Evolutionary conservation across 2,329 filamentous ascomycete genomes (phyloP).

Genomic region (Pyrenophora teres): DNA sequence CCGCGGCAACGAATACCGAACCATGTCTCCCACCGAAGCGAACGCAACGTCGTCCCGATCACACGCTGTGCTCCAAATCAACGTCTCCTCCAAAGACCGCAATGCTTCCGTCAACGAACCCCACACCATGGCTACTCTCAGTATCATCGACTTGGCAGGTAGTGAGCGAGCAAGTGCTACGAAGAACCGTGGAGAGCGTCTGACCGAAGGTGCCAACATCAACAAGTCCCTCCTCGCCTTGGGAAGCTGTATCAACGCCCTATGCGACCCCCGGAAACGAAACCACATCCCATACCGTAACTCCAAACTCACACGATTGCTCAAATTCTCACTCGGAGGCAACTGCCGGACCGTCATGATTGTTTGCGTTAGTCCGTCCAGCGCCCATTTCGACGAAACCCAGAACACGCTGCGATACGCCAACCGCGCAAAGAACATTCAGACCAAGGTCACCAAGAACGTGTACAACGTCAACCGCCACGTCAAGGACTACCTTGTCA

Average conservation of each 20-base stretch:
- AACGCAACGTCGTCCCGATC: constrained; percentile 97
- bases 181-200: constrained; percentile 89
- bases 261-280: constrained; percentile 88
- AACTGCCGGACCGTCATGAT: constrained; percentile 99
- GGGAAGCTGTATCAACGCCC: constrained; percentile 96
- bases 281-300: constrained; percentile 98
- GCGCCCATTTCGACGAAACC: constrained; percentile 95
- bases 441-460: constrained; percentile 98
- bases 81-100: constrained; percentile 89
- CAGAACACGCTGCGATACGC: constrained; percentile 98
- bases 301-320: constrained; percentile 90
- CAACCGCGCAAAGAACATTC: constrained; percentile 98
- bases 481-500: constrained; percentile 98
- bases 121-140: constrained; percentile 96
- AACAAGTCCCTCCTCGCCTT: constrained; percentile 96
- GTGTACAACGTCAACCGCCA: constrained; percentile 99
- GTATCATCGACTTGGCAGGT: constrained; percentile 95
- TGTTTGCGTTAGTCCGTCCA: constrained; percentile 95
- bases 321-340: constrained; percentile 96
- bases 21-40: constrained; percentile 94
- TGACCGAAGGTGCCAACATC: constrained; percentile 96
- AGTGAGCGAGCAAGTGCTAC: constrained; percentile 96
- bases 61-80: constrained; percentile 96
- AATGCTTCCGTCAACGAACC: constrained; percentile 92
- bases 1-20: constrained; percentile 88